Conservation (phyloP, 148 eudicot species). For the Diospyros kaki region DNA sequence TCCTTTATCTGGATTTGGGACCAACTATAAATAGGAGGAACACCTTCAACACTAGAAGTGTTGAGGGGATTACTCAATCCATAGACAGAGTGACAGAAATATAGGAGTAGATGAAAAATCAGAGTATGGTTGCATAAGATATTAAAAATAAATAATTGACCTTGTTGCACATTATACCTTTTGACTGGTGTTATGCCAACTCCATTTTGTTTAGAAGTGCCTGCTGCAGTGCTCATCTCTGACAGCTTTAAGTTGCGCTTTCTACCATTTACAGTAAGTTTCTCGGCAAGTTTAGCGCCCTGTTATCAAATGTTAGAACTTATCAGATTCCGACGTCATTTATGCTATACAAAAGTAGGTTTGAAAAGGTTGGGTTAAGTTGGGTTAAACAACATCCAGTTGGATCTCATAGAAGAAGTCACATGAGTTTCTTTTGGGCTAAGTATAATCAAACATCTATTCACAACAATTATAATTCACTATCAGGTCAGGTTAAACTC, state of each 20-base stretch:
- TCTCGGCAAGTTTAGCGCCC: constrained; percentile 26
- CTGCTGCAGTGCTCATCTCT: constrained; percentile 11
- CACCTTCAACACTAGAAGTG: no score
- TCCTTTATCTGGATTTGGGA: no score
- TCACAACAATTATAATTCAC: no score
- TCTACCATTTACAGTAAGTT: background rate
- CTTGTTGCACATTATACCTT: constrained; percentile 27
- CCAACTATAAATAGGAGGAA: no score
- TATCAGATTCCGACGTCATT: background rate
- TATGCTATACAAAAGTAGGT: background rate
- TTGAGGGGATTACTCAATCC: no score
- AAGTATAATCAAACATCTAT: no score
- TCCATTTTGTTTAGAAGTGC: constrained; percentile 24
- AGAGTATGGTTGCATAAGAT: background rate
- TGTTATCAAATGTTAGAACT: constrained; percentile 12
- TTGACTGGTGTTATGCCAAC: constrained; percentile 24
- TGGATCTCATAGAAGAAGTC: background rate
- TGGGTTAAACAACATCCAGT: no score
- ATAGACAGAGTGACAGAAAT: background rate
- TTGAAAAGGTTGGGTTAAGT: background rate
- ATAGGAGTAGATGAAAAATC: background rate
- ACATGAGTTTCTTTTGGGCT: no score
- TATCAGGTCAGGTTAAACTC: no score
- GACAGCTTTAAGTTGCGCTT: background rate
- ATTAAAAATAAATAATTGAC: background rate